Evolutionary conservation across 2,329 filamentous ascomycete species (phyloP), one percentile per base, ranked within the genome.

Genomic region (Apiospora rasikravindrae): DNA sequence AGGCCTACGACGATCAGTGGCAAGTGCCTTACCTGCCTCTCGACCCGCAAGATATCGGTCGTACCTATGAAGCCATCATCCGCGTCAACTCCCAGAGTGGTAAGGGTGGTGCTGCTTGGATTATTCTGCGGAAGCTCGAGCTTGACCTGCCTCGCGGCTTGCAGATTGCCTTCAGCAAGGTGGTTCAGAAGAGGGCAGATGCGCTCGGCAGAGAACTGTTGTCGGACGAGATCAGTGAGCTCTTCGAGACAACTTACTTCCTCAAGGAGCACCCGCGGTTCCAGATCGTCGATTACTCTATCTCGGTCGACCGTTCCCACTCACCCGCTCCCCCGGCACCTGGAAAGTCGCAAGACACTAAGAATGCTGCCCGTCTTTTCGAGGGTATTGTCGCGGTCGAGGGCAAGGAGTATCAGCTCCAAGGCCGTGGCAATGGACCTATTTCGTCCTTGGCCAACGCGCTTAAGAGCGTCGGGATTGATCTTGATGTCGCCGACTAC

Each of bases 21-120:
- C 86, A 93, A 77, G 88, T 98, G 51, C 96, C 96, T 0, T 98
- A 98, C 81, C 91, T 98, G 68, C 96, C 96, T 16, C 89, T 98
- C 77, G 96, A 98, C 79, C 96, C 96, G 6, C 88, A 93, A 79
- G 96, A 98, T 79, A 98, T 98, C 75, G 96, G 96, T 69, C 91
- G 96, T 72, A 98, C 92, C n/a, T 98, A 98, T 88, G 95, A 98
- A 84, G 96, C 96, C 73, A 93, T 98, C 80, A 98, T 98, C 81
- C 93, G 96, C 73, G 96, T 98, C 88, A 99, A 98, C 87, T 97
- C 94, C 24, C 96, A 98, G 82, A 94, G 91, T 77, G 96, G 96
- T 76, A 98, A 99, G 86, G 96, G 96, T 74, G 96, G 96, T 77
- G 92, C 94, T 73, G 95, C 96, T 69, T 98, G 94, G 94, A 93